Percentiles rank a stretch among this genome's conserved stretches.
Evolutionary conservation across 495 filamentous ascomycete species (phyloP).

Genomic region (Hypoxylon rickii): DNA sequence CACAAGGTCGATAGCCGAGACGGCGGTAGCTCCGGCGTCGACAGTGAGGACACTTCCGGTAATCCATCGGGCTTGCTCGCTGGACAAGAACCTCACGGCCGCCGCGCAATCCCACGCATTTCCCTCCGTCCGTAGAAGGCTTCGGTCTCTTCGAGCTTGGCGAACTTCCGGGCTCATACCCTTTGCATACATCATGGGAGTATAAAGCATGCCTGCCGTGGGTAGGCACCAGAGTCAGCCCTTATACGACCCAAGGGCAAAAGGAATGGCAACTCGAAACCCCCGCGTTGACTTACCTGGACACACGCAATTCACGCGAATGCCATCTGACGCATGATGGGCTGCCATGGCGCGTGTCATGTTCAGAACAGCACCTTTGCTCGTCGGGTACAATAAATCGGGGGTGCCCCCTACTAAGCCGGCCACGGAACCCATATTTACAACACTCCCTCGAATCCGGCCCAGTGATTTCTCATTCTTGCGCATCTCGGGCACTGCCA

Average conservation of each 20-base stretch:
- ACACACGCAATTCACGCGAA: slow-evolving; percentile 64
- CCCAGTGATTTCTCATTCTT: slow-evolving; percentile 44
- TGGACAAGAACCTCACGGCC: slow-evolving; percentile 48
- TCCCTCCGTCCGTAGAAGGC: slow-evolving; percentile 58
- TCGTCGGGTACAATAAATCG: slow-evolving; percentile 63
- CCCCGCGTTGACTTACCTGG: slow-evolving; percentile 45
- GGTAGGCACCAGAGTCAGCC: too few relatives aligned
- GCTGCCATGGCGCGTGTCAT: slow-evolving; percentile 65
- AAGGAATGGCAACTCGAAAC: background rate
- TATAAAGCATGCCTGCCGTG: slow-evolving; percentile 56
- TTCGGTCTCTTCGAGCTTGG: slow-evolving; percentile 51
- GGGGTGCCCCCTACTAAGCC: slow-evolving; percentile 62
- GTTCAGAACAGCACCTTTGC: slow-evolving; percentile 63
- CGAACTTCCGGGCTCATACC: slow-evolving; percentile 57
- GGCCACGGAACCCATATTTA: slow-evolving; percentile 63
- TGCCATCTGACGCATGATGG: slow-evolving; percentile 57
- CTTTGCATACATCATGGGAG: slow-evolving; percentile 61
- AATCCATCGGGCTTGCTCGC: slow-evolving; percentile 55
- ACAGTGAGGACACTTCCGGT: slow-evolving; percentile 54
- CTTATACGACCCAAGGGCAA: too few relatives aligned
- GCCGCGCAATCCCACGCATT: slow-evolving; percentile 57
- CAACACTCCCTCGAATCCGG: slow-evolving; percentile 49
- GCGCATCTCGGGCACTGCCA: slow-evolving; percentile 58
- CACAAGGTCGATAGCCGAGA: slow-evolving; percentile 23
- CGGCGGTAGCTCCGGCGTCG: slow-evolving; percentile 52